These are phyloP conservation scores for Coniochaeta prunicola DNA, from an alignment of 2,329 filamentous ascomycete species.

Conservation along the genomic window DNA sequence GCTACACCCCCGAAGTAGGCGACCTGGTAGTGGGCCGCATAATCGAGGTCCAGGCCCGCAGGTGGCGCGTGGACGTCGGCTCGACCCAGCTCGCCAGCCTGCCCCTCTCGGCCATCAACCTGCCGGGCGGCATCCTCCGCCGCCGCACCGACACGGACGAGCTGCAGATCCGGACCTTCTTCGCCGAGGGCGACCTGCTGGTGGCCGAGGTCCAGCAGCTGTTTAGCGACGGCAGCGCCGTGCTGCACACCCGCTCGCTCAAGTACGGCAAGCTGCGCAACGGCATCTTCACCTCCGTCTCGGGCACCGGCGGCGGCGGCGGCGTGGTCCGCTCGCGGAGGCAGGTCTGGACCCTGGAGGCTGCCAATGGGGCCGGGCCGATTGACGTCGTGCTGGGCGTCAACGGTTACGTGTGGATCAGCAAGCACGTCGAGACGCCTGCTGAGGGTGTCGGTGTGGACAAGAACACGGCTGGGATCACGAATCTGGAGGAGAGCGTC, in stretches of 20 bases:
- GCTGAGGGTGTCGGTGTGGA: slow-evolving; percentile 25
- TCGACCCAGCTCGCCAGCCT: slow-evolving; percentile 79
- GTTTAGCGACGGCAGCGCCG: slow-evolving; percentile 77
- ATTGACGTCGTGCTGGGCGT: slow-evolving; percentile 88
- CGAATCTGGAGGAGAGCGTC: slow-evolving; percentile 79
- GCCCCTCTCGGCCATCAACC: slow-evolving; percentile 83
- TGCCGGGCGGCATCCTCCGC: slow-evolving; percentile 86
- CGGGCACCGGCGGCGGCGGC: slow-evolving; percentile 74
- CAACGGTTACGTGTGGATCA: slow-evolving; percentile 95
- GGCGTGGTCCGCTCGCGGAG: slow-evolving; percentile 78
- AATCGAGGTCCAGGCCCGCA: slow-evolving; percentile 83
- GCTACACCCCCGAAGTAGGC: slow-evolving; percentile 93
- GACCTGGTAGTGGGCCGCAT: slow-evolving; percentile 93
- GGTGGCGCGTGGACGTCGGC: slow-evolving; percentile 93
- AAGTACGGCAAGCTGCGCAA: slow-evolving; percentile 96
- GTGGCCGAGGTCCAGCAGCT: slow-evolving; percentile 93
- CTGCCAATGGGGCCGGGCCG: slow-evolving; percentile 46
- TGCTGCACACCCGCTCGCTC: slow-evolving; percentile 80
- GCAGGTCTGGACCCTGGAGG: slow-evolving; percentile 79
- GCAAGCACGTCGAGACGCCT: slow-evolving; percentile 64
- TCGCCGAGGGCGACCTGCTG: slow-evolving; percentile 87
- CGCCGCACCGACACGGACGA: slow-evolving; percentile 93
- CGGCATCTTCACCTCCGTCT: slow-evolving; percentile 78
- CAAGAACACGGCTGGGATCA: slow-evolving; percentile 49
- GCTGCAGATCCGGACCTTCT: slow-evolving; percentile 95